A percentile compares a stretch with the other conserved stretches of the same genome.
Evolutionary conservation across 2,329 filamentous ascomycete species (phyloP).

Genomic region (Fusarium luffae): DNA sequence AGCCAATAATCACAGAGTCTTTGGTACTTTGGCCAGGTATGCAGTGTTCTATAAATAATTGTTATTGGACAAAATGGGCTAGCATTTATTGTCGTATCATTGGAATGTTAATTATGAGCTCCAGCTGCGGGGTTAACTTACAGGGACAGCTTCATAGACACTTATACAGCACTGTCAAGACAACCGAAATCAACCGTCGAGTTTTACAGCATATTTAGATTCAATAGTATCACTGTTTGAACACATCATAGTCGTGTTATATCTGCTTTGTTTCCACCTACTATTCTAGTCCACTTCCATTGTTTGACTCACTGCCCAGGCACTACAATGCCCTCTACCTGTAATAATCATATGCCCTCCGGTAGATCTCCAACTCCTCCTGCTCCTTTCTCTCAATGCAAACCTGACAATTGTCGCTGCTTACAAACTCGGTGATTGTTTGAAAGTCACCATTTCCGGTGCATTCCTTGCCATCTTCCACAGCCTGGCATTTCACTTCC

Average conservation of each 20-base stretch:
- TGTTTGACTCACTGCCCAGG: too few relatives aligned
- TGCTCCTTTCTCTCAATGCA: too few relatives aligned
- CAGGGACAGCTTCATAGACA: not conserved
- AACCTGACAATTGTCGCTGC: too few relatives aligned
- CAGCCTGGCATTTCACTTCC: not conserved
- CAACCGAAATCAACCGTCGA: not conserved
- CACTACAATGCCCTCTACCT: not conserved
- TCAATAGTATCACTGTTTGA: not conserved
- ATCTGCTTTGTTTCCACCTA: not conserved
- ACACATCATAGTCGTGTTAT: not conserved
- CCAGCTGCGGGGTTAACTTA: conserved; percentile 9
- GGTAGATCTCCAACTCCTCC: too few relatives aligned
- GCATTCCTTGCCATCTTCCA: not conserved
- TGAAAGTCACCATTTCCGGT: not conserved
- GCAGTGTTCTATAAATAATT: conserved; percentile 1
- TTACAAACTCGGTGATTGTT: too few relatives aligned
- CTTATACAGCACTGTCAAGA: not conserved
- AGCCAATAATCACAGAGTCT: conserved; percentile 23
- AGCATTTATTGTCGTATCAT: conserved; percentile 1
- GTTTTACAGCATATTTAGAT: too few relatives aligned
- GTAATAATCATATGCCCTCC: too few relatives aligned
- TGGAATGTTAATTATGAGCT: conserved; percentile 7
- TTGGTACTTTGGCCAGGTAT: conserved; percentile 2
- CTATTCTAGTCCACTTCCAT: too few relatives aligned
- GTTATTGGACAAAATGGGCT: conserved; percentile 13